Base-by-base conservation (phyloP, 1,284 basidiomycete genomes). In the Mycosarcoma maydis region DNA sequence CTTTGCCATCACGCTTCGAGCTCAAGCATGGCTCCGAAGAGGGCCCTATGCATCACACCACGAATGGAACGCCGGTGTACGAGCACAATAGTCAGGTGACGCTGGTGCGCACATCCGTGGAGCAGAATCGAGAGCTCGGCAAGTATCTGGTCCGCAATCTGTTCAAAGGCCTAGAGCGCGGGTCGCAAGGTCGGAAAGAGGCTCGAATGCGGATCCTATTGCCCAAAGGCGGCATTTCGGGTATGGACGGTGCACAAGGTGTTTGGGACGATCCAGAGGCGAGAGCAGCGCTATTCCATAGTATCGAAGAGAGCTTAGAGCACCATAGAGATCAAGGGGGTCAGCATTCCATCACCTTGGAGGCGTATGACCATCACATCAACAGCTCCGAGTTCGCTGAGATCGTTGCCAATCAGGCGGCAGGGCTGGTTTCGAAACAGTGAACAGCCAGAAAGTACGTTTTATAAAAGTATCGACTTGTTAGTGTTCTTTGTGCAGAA, bases 1-100 rank as follows among this genome's bases (percentile, higher is more conserved):
- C 47, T 13, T 34, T 70, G 9, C 60, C 67, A 3, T 48, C 56
- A 2, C 40, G 36, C 2, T 47, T 38, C 49, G 41, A 30, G 41
- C 34, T 58, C 22, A 24, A 52, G 10, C 9, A 33, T 4, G 27
- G 23, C 7, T 29, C 42, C 4, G 42, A 42, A 3, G 27, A 50
- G 11, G 57, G 57, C 0, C 54, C 57, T 5, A 13, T 68, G 32
- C 66, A 69, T 38, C 37, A 54, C 30, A 58, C 48, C 13, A 29
- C 48, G 3, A 29, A 60, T 10, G 67, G 56, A 5, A 56, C 48
- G 13, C 44, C 38, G 22, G 42, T 70, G 5, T 65, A 61, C 36
- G 44, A 65, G 30, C 67, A 70, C 42, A 65, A 65, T 29, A 58
- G 51, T 19, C 51, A 55, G 26, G 67, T 65, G 22, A 65, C 67